phyloP scores from a whole-genome alignment of 129 eudicot genomes.

The Flaveria sonorensis region DNA sequence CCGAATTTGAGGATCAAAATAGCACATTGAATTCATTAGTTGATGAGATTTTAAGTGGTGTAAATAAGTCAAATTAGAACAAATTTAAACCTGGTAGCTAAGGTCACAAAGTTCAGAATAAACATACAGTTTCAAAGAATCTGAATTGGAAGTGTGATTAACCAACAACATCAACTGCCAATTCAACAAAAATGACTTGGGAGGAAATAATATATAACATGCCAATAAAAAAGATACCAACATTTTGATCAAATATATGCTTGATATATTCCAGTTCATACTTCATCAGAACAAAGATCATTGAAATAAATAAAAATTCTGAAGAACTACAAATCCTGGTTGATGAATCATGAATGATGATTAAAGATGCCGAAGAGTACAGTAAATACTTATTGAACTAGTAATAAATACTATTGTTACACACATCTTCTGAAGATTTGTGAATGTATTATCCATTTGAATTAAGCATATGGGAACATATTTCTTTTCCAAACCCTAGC shows the following conservation, averaged over 20 bases:
- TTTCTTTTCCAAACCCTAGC: neutral
- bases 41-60: neutral
- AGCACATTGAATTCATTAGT: slow-evolving; percentile 13
- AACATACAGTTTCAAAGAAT: slow-evolving; percentile 1
- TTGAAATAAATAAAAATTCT: too few species aligned
- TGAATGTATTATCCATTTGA: neutral
- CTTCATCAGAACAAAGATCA: neutral
- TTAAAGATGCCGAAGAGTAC: neutral
- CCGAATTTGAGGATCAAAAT: slow-evolving; percentile 20
- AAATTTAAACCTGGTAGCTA: too few species aligned
- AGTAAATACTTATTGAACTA: neutral
- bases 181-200: slow-evolving; percentile 9
- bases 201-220: neutral
- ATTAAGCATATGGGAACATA: neutral
- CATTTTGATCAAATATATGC: slow-evolving; percentile 19
- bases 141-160: slow-evolving; percentile 4
- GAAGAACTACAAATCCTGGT: neutral
- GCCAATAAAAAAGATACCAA: slow-evolving; percentile 25
- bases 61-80: neutral
- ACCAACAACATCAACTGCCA: slow-evolving; percentile 12
- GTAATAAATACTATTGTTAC: neutral
- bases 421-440: neutral
- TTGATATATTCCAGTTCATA: neutral
- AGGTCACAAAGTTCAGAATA: too few species aligned
- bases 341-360: neutral